Base-by-base conservation (phyloP, 345 rosid species). In the Abelmoschus esculentus region DNA sequence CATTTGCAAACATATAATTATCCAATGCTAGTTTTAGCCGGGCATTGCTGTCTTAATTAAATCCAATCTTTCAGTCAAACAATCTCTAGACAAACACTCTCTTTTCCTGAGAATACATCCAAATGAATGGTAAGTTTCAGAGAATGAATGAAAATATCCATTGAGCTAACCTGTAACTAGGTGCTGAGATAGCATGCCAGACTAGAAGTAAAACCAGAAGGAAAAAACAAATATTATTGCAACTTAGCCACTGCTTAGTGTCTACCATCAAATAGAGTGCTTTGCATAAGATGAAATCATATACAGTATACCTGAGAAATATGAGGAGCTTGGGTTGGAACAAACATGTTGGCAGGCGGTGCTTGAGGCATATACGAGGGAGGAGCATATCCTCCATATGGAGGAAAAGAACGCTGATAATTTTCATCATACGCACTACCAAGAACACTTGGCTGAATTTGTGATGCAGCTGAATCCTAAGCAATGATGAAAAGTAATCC, bases 251-350 rank as follows among this genome's bases (percentile, higher is more conserved):
- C n/a, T 14, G 34, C 56, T 28, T 40, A 40, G 9, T 2, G 32
- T 49, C 70, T 66, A 66, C 42, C 15, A 49, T 49, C 38, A 66
- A 29, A 66, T 49, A 29, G 57, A 66, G 14, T 28, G 42, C 4
- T 15, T 2, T 28, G 36, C 14, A 47, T 2, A 14, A 47, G 12
- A 66, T 7, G 22, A 66, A 46, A 47, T 50, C 38, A 31, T 26
- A 72, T 3, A 63, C 60, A 71, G 67, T 49, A 69, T 83, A 96
- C 98, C 96, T 85, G 93, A 9, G 80, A 74, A 62, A 74, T 79
- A 75, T 80, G 87, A 79, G 88, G 82, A 59, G 86, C 74, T 69
- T 75, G 89, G 19, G 90, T 31, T 62, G 82, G 73, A 93, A 96
- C 83, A 93, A 78, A 79, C 83, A 89, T 86, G 86, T 86, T 62